A percentile compares a stretch with the other conserved stretches of the same genome.
phyloP scores from a whole-genome alignment of 2,329 filamentous ascomycete species.

The Tolypocladium sp. region DNA sequence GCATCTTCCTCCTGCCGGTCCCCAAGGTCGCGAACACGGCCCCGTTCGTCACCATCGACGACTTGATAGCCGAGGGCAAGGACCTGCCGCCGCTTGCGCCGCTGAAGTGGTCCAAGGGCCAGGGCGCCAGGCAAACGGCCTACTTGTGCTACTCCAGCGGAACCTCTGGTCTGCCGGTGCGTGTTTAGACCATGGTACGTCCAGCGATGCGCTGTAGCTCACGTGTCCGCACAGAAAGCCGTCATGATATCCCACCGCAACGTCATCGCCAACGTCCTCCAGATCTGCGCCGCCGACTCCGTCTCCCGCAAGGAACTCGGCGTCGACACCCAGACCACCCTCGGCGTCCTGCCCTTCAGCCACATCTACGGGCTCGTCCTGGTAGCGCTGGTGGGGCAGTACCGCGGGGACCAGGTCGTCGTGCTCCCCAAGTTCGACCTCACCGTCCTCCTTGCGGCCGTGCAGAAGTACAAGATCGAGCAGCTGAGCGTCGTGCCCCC shows the following conservation, averaged over 20 bases:
- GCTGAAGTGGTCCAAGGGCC: conserved; percentile 52
- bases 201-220: not conserved
- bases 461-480: conserved; percentile 61
- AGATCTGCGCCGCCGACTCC: conserved; percentile 40
- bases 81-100: conserved; percentile 42
- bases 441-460: conserved; percentile 49
- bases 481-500: conserved; percentile 65
- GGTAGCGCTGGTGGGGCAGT: conserved; percentile 55
- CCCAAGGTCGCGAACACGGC: conserved; percentile 43
- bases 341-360: conserved; percentile 70
- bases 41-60: conserved; percentile 54
- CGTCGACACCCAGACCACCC: conserved; percentile 33
- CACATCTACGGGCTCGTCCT: conserved; percentile 76
- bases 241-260: conserved; percentile 77
- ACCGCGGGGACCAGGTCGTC: conserved; percentile 64
- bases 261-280: conserved; percentile 67
- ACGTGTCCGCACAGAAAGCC: conserved; percentile 49
- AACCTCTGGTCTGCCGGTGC: conserved; percentile 67
- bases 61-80: conserved; percentile 54
- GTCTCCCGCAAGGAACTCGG: conserved; percentile 24
- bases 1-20: conserved; percentile 61
- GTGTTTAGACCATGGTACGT: conserved; percentile 6
- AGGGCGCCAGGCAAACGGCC: conserved; percentile 58
- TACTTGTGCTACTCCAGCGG: conserved; percentile 76
- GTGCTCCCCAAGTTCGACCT: conserved; percentile 72